phyloP scores from a whole-genome alignment of 2,329 filamentous ascomycete genomes.

The Epichloe brachyelytri region DNA sequence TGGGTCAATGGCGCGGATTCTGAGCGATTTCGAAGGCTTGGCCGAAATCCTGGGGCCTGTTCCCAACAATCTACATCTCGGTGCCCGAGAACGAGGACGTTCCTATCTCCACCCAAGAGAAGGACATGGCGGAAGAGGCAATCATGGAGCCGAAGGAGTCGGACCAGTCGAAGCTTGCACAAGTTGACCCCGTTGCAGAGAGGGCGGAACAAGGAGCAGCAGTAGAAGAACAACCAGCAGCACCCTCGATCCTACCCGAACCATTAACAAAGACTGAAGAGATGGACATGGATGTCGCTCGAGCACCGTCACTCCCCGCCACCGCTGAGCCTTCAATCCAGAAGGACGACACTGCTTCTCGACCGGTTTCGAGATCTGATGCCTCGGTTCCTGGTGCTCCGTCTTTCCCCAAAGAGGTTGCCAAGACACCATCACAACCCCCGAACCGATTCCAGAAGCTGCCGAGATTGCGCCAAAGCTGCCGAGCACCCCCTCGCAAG shows the following conservation, averaged over 20 bases:
- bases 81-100: neutral
- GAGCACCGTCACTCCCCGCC: neutral
- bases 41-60: conserved; percentile 28
- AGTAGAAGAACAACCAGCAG: neutral
- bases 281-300: conserved; percentile 24
- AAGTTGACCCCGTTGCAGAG: neutral
- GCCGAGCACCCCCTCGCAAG: conserved; percentile 35
- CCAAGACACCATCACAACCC: neutral
- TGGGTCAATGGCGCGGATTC: conserved; percentile 33
- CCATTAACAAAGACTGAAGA: conserved; percentile 24
- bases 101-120: neutral
- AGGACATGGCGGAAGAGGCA: neutral
- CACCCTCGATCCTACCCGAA: conserved; percentile 1
- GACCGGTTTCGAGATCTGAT: conserved; percentile 3
- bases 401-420: neutral
- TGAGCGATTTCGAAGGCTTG: conserved; percentile 31
- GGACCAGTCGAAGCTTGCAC: neutral
- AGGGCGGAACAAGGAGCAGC: neutral
- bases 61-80: conserved; percentile 6
- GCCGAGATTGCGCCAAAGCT: conserved; percentile 20
- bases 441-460: conserved; percentile 12
- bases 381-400: neutral
- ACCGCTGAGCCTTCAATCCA: neutral
- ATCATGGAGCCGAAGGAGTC: neutral
- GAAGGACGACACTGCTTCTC: conserved; percentile 1